These are phyloP conservation scores for Hypomyces perniciosus DNA, from an alignment of 2,329 filamentous ascomycete species.

Conservation along the genomic window DNA sequence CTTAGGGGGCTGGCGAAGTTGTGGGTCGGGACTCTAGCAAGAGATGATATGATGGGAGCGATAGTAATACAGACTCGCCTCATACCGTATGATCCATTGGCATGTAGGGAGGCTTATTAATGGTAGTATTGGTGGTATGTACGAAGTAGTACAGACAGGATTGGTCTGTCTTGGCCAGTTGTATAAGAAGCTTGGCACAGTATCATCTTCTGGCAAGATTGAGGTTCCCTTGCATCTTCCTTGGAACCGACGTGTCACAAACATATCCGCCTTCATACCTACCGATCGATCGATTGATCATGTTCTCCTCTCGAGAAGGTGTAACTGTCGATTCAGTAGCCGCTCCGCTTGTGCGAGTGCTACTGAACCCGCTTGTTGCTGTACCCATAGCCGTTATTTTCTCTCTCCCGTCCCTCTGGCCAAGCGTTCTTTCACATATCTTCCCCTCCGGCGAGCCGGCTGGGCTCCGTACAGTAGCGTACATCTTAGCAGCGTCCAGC, in stretches of 20 bases:
- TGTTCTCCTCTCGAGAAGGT: conserved; percentile 21
- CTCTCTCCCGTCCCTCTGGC: conserved; percentile 9
- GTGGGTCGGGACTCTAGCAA: no score
- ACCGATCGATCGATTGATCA: neutral
- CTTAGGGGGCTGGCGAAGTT: no score
- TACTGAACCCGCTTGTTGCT: conserved; percentile 18
- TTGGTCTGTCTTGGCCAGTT: no score
- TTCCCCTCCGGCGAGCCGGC: neutral
- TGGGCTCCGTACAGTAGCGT: conserved; percentile 5
- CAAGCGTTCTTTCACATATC: conserved; percentile 1
- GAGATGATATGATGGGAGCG: no score
- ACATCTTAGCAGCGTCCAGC: conserved; percentile 12
- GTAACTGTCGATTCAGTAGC: conserved; percentile 20
- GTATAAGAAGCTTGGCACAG: no score
- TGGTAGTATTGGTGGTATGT: no score
- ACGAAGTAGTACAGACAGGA: no score
- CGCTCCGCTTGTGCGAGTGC: conserved; percentile 13
- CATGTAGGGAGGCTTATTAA: no score
- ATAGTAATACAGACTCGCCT: no score
- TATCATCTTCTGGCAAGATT: neutral
- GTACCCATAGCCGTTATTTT: conserved; percentile 15
- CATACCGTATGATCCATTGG: no score
- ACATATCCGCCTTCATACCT: neutral
- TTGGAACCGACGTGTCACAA: no score
- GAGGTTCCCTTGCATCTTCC: neutral